Conservation (phyloP, 495 filamentous ascomycete genomes). For the Astrothelium subdiscretum region DNA sequence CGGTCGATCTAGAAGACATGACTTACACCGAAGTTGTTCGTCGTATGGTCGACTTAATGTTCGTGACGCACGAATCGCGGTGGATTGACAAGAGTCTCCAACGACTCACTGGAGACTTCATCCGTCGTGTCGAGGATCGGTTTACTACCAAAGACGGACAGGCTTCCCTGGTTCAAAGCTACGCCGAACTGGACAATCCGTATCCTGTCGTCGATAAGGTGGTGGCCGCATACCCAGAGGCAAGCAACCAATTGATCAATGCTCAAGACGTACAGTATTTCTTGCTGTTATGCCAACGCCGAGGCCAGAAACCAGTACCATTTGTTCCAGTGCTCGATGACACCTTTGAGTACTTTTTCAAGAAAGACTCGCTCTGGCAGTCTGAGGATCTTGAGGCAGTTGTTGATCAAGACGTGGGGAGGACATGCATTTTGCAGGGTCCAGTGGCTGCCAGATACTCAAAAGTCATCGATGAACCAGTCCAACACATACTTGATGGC, state of each 20-base stretch:
- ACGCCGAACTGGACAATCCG: slow-evolving; percentile 75
- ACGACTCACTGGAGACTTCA: slow-evolving; percentile 82
- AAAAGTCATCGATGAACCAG: slow-evolving; percentile 75
- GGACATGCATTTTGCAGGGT: slow-evolving; percentile 91
- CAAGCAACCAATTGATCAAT: slow-evolving; percentile 84
- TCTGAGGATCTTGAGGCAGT: slow-evolving; percentile 95
- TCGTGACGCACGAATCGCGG: slow-evolving; percentile 80
- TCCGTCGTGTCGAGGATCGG: slow-evolving; percentile 88
- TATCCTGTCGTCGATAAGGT: slow-evolving; percentile 65
- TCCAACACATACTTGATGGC: slow-evolving; percentile 82
- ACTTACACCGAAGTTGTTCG: slow-evolving; percentile 87
- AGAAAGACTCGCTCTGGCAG: slow-evolving; percentile 99
- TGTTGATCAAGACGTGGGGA: slow-evolving; percentile 85
- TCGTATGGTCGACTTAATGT: slow-evolving; percentile 93
- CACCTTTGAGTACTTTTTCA: slow-evolving; percentile 96
- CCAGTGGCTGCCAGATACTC: slow-evolving; percentile 90
- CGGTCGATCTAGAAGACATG: slow-evolving; percentile 95
- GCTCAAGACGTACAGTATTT: slow-evolving; percentile 97
- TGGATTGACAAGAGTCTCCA: slow-evolving; percentile 87
- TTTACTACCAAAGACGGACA: slow-evolving; percentile 59
- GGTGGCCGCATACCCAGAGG: slow-evolving; percentile 69
- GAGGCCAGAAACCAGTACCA: slow-evolving; percentile 89
- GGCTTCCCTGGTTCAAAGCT: slow-evolving; percentile 72
- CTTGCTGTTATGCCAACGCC: slow-evolving; percentile 80
- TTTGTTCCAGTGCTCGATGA: slow-evolving; percentile 91